Evolutionary conservation across 169 alveolate genomes (phyloP), one percentile per base, ranked within the genome.

Genomic region (Eimeria necatrix): DNA sequence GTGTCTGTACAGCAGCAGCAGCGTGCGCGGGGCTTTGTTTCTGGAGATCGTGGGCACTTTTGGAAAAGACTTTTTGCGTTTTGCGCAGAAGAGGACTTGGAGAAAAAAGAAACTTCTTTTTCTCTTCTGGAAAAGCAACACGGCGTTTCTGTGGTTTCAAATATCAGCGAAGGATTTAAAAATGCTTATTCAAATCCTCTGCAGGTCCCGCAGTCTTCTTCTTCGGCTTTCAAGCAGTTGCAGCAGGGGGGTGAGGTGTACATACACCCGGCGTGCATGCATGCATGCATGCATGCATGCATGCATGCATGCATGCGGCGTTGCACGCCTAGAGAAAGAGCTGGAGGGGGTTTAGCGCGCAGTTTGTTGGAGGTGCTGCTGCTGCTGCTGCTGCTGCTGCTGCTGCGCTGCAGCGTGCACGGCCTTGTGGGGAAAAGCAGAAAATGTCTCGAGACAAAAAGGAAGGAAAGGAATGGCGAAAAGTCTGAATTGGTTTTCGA

Each of bases 371-470:
- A 9, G 20, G 20, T 64, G 20, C 5, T 64, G 2, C 24, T 64
- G 20, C 26, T 32, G 56, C 22, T 74, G 22, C 12, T 48, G n/a
- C 16, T 16, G 18, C n/a, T 78, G 32, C 18, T 87, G 12, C 18
- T 32, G 74, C n/a, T 26, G 8, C 0, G 51, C 14, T 32, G 5
- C 91, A 91, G 95, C 18, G 26, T 91, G 95, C 53, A n/a, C 24
- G 4, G 73, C 76, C 6, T 46, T 64, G n/a, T 91, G 95, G 95
- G 91, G 95, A 4, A 74, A 91, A 60, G 73, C 26, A 0, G 91
- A 91, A 70, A 59, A 52, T 6, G 51, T 61, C 3, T 6, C 81
- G 48, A 60, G 26, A 18, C 60, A 20, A 3, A 56, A 85, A 18
- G 14, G 52, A 0, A 0, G 49, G n/a, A 59, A 16, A 8, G 49